Conservation (phyloP, 2,329 filamentous ascomycete genomes). For the Penicillium olsonii region DNA sequence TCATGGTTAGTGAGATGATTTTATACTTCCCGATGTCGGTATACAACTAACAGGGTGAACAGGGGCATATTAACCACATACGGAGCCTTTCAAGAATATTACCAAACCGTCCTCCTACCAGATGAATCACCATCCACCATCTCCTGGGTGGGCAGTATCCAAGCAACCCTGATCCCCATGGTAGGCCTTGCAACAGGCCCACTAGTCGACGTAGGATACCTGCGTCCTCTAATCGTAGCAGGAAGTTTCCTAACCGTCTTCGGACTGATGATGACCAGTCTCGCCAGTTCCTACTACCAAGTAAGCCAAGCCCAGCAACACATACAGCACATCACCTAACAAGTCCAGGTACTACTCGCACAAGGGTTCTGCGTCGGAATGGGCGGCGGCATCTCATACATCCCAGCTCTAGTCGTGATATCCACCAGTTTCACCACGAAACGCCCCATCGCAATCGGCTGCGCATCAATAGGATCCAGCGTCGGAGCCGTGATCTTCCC, state of each 20-base stretch:
- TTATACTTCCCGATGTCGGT: background rate
- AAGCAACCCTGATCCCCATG: conserved; percentile 50
- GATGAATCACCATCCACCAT: conserved; percentile 44
- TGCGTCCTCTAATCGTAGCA: conserved; percentile 40
- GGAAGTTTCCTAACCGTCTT: conserved; percentile 44
- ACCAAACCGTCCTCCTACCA: conserved; percentile 41
- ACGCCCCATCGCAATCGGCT: conserved; percentile 57
- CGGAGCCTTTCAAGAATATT: conserved; percentile 53
- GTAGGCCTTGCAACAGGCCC: conserved; percentile 52
- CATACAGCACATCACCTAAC: background rate
- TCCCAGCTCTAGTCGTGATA: conserved; percentile 33
- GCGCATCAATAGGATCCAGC: conserved; percentile 58
- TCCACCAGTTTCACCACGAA: conserved; percentile 44
- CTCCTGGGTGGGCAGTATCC: conserved; percentile 52
- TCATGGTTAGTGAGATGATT: conserved; percentile 27
- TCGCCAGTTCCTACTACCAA: conserved; percentile 32
- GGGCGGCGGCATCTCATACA: conserved; percentile 35
- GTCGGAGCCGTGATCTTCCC: conserved; percentile 64
- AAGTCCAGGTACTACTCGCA: conserved; percentile 45
- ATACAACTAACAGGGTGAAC: conserved; percentile 3
- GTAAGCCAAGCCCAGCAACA: conserved; percentile 8
- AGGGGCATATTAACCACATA: conserved; percentile 49
- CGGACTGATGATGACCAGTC: conserved; percentile 34
- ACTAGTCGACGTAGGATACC: conserved; percentile 50
- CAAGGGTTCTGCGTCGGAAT: conserved; percentile 42